A percentile compares a stretch with the other conserved stretches of the same genome.
phyloP scores from a whole-genome alignment of 306 rosid species.

The Acacia melanoxylon region DNA sequence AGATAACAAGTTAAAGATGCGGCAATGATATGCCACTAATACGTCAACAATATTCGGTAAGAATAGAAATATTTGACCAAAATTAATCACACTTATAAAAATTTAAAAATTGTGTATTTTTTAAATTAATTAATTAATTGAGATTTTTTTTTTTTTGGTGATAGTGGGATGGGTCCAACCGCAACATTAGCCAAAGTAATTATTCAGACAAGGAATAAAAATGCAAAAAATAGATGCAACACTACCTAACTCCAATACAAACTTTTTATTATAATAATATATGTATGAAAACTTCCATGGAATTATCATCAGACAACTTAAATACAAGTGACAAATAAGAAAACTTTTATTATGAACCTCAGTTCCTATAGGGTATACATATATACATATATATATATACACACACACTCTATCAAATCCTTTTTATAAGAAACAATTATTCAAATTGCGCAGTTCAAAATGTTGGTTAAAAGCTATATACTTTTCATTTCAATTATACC shows the following conservation, averaged over 20 bases:
- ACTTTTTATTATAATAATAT: not conserved
- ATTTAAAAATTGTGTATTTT: not conserved
- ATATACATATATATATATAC: too few species aligned
- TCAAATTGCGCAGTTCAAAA: too few species aligned
- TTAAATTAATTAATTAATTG: not conserved
- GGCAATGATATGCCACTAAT: not conserved
- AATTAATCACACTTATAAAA: not conserved
- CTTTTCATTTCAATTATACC: too few species aligned
- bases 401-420: accelerated
- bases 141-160: not conserved
- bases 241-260: not conserved
- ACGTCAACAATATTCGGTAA: not conserved
- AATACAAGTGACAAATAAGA: not conserved
- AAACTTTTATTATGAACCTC: not conserved
- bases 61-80: not conserved
- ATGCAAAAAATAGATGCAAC: not conserved
- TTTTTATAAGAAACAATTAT: too few species aligned
- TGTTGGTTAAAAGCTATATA: too few species aligned
- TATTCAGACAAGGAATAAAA: not conserved
- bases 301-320: not conserved
- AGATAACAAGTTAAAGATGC: not conserved
- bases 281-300: not conserved
- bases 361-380: too few species aligned
- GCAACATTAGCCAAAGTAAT: not conserved
- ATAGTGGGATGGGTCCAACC: not conserved